Evolutionary conservation across 2,329 filamentous ascomycete genomes (phyloP), one percentile per base, ranked within the genome.

Genomic region (Cladosporium velox): DNA sequence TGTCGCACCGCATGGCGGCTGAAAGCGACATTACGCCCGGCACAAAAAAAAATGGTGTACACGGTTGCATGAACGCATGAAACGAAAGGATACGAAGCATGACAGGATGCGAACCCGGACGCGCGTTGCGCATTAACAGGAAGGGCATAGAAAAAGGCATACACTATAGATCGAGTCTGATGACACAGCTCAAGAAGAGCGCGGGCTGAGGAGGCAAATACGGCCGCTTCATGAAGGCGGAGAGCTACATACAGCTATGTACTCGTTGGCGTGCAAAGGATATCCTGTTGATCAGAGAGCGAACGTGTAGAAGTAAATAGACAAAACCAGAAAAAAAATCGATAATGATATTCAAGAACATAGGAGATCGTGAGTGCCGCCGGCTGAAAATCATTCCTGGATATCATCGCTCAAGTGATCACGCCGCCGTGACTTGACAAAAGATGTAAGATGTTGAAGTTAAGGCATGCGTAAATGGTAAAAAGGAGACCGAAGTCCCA

Each of bases 181-280:
- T 26, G 28, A 47, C 58, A 61, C 38, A 28, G 41, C 12, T 11
- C 38, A 59, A 12, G 28, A 55, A 34, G 18, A 34, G 18, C n/a
- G 41, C n/a, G n/a, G 41, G 15, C n/a, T 21, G 30, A 35, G 4
- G 21, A 28, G 8, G 38, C 14, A 55, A 51, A 54, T 28, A 41
- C 49, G 30, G 49, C 32, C 32, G 60, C 60, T 41, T 63, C 49
- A 28, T 55, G 52, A 54, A 44, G 21, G 49, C 32, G 32, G 15
- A 41, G 34, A 28, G 51, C 51, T 64, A 57, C 61, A 64, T 64
- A 57, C 61, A 64, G 34, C 51, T 64, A 64, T 64, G 61, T 64
- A 64, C 61, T 57, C 51, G n/a, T 64, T 5, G 44, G 61, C 26
- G 47, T 24, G 32, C 7, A 3, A 35, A 28, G 5, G n/a, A 35